A percentile compares a stretch with the other conserved stretches of the same genome.
These are phyloP conservation scores for Wickerhamomyces rabaulensis DNA, from an alignment of 805 yeast genomes.

Conservation along the genomic window DNA sequence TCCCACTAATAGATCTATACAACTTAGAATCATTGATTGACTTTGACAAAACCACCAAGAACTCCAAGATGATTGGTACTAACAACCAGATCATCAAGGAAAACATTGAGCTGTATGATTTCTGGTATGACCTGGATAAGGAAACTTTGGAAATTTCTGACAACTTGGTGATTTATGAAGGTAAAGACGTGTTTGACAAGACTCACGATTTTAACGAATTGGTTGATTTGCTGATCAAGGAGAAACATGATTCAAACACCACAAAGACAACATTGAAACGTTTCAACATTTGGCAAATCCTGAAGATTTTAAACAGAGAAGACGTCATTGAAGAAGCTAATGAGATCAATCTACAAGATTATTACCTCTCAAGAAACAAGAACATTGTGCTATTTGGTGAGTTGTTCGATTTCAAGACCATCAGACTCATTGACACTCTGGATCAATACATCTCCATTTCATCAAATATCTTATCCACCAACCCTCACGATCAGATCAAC, in stretches of 20 bases:
- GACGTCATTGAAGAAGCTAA: constrained; percentile 6
- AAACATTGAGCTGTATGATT: constrained; percentile 51
- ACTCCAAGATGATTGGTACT: constrained; percentile 54
- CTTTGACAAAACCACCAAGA: constrained; percentile 13
- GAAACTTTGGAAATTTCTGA: constrained; percentile 26
- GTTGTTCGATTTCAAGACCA: constrained; percentile 26
- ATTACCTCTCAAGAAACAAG: constrained; percentile 25
- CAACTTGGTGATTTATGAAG: constrained; percentile 9
- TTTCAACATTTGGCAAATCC: constrained; percentile 28
- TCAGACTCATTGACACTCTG: constrained; percentile 17
- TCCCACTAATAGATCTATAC: constrained; percentile 60
- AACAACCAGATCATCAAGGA: constrained; percentile 60
- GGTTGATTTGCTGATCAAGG: constrained; percentile 7
- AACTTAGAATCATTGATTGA: constrained; percentile 40
- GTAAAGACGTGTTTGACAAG: constrained; percentile 10
- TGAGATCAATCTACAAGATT: constrained; percentile 25
- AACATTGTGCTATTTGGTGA: constrained; percentile 29
- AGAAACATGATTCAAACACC: constrained; percentile 26
- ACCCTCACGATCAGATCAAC: not conserved
- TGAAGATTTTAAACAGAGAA: constrained; percentile 20
- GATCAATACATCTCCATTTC: constrained; percentile 8
- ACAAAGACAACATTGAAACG: constrained; percentile 24
- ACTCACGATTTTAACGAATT: constrained; percentile 19
- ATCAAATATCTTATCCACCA: not conserved
- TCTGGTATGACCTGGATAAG: constrained; percentile 54